Evolutionary conservation across 768 basidiomycete species (phyloP).

Genomic region (Suillus luteus): DNA sequence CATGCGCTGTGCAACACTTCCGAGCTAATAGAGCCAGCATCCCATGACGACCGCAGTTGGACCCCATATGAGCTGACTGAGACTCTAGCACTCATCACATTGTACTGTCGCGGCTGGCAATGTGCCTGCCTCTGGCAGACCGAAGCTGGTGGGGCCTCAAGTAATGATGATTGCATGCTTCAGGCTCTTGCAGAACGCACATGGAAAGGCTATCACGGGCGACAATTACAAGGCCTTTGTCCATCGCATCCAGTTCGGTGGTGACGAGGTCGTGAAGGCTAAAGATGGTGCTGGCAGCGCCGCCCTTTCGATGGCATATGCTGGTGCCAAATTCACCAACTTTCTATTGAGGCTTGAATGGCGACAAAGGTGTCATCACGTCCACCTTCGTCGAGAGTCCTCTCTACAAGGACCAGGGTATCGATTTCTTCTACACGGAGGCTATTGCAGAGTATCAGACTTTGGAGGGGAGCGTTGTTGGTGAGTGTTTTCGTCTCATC

Average conservation of each 20-base stretch:
- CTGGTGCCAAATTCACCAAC: slow-evolving; percentile 72
- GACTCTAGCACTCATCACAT: no score
- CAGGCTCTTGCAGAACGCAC: slow-evolving; percentile 76
- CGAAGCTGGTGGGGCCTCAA: no score
- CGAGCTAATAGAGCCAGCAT: no score
- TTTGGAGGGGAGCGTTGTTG: slow-evolving; percentile 71
- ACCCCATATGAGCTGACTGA: no score
- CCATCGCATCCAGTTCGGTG: slow-evolving; percentile 94
- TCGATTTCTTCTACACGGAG: slow-evolving; percentile 87
- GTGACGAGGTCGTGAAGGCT: slow-evolving; percentile 98
- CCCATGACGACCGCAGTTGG: no score
- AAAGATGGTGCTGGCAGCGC: slow-evolving; percentile 86
- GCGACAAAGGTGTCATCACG: slow-evolving; percentile 69
- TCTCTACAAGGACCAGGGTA: slow-evolving; percentile 79
- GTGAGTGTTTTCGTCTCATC: slow-evolving; percentile 41
- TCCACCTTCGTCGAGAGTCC: slow-evolving; percentile 91
- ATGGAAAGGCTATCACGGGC: slow-evolving; percentile 73
- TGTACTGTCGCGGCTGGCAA: no score
- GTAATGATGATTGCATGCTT: no score
- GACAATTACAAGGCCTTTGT: slow-evolving; percentile 79
- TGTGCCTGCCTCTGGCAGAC: no score
- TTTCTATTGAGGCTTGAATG: slow-evolving; percentile 60
- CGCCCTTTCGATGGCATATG: slow-evolving; percentile 78
- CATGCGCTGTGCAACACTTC: no score
- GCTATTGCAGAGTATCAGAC: slow-evolving; percentile 75